Evolutionary conservation across 2,329 filamentous ascomycete species (phyloP), one percentile per base, ranked within the genome.

Genomic region (Fusarium proliferatum): DNA sequence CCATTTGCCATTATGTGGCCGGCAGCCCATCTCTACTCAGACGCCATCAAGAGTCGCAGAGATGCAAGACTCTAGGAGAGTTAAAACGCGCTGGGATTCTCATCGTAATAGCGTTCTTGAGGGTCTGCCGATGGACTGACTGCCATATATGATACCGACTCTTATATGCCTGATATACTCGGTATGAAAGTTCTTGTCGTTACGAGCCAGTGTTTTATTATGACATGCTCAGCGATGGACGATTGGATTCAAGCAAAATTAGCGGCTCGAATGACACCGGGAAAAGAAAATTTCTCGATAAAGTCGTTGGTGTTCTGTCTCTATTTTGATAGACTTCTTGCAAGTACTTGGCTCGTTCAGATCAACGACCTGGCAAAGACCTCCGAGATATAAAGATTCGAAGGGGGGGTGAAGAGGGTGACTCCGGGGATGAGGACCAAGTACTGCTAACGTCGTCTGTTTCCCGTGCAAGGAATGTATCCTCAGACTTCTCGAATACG

Each of bases 261-360:
- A 9, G 5, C 2, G 16, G 3, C 10, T 5, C 9, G 9, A 15
- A 17, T 0, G 23, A 39, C 2, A 1, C 3, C 10, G 5, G n/a
- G 51, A 53, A 53, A 28, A 53, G 34, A 28, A 13, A n/a, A 10
- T 28, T 53, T 17, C 23, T 28, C 10, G 13, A n/a, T 7, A 4
- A 9, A 39, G 23, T 39, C 23, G 34, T 53, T 39, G 23, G 34
- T 9, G 5, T 38, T 53, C 51, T 39, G 9, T 13, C 9, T 38
- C 33, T 12, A 2, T n/a, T 6, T 39, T 12, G 13, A 11, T 10
- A 23, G n/a, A 15, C 16, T 11, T 51, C 15, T 34, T 15, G 30
- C 19, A 19, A 19, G 9, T 15, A 3, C 11, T 34, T 34, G 11
- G 11, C 13, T 11, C 30, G 4, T 30, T 30, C 30, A 30, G 30